Percentiles rank a stretch among this genome's conserved stretches.
These are phyloP conservation scores for Leccinum imitatum DNA, from an alignment of 768 basidiomycete genomes.

Conservation along the genomic window DNA sequence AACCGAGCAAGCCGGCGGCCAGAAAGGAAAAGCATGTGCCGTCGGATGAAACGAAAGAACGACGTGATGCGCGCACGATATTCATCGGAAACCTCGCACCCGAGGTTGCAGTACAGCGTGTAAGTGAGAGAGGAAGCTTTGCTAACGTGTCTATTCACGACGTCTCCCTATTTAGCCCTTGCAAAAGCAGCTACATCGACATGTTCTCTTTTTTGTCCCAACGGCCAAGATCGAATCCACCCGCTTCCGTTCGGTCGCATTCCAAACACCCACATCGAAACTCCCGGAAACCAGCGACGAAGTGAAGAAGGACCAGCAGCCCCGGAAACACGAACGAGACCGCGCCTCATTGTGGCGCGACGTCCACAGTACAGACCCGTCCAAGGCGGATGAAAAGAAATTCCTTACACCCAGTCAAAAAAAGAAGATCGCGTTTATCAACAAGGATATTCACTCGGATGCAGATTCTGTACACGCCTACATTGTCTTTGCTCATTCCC, in stretches of 20 bases:
- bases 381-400: constrained; percentile 52
- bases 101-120: constrained; percentile 74
- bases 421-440: constrained; percentile 92
- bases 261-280: constrained; percentile 76
- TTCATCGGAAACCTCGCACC: constrained; percentile 89
- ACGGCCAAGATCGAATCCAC: constrained; percentile 85
- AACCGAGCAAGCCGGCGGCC: constrained; percentile 27
- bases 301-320: constrained; percentile 30
- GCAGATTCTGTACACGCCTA: constrained; percentile 84
- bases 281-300: constrained; percentile 42
- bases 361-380: constrained; percentile 42
- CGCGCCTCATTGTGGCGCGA: constrained; percentile 61
- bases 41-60: constrained; percentile 66
- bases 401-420: constrained; percentile 83
- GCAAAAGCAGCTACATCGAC: constrained; percentile 72
- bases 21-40: constrained; percentile 53
- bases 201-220: constrained; percentile 71
- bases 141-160: not conserved
- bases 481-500: constrained; percentile 80
- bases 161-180: constrained; percentile 49
- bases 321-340: constrained; percentile 52
- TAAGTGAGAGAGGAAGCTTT: constrained; percentile 34
- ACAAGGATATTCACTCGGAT: constrained; percentile 81
- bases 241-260: constrained; percentile 92
- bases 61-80: constrained; percentile 78